Percentiles rank a stretch among this genome's conserved stretches.
These are phyloP conservation scores for Crithidia mellificae DNA, from an alignment of 208 protist genomes.

Conservation along the genomic window DNA sequence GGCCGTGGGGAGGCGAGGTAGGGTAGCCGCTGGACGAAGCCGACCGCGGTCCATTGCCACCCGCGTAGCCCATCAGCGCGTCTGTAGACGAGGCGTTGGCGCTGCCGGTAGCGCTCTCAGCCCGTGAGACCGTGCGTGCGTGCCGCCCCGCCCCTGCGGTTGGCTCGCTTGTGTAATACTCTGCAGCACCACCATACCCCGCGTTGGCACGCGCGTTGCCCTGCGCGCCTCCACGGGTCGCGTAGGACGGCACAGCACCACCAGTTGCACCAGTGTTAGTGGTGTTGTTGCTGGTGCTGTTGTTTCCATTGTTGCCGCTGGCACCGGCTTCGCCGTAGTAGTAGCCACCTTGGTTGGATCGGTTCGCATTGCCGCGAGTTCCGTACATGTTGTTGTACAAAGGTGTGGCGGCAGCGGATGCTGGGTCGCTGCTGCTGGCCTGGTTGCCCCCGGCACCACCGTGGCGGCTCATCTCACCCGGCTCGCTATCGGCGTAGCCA, in stretches of 20 bases:
- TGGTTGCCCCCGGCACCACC: not conserved
- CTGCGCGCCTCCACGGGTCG: not conserved
- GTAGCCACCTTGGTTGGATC: not conserved
- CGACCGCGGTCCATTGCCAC: not conserved
- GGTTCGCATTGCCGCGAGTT: not conserved
- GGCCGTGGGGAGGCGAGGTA: not conserved
- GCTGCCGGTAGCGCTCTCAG: slow-evolving; percentile 12
- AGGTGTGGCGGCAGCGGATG: not conserved
- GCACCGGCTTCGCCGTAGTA: slow-evolving; percentile 1
- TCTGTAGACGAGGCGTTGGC: slow-evolving; percentile 5
- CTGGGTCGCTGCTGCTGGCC: not conserved
- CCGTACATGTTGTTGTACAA: not conserved
- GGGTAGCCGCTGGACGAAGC: slow-evolving; percentile 12
- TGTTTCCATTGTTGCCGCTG: too few species aligned
- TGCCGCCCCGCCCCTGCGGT: not conserved
- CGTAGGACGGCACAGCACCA: not conserved
- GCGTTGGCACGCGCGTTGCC: not conserved
- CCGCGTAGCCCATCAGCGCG: slow-evolving; percentile 9
- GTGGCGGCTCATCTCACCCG: not conserved
- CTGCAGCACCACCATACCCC: not conserved
- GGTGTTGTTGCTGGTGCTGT: not conserved
- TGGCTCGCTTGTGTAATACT: not conserved
- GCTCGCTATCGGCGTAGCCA: slow-evolving; percentile 4
- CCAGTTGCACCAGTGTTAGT: not conserved
- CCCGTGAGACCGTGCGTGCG: not conserved